Evolutionary conservation across 257 asterid species (phyloP).

Genomic region (Lavandula angustifolia): DNA sequence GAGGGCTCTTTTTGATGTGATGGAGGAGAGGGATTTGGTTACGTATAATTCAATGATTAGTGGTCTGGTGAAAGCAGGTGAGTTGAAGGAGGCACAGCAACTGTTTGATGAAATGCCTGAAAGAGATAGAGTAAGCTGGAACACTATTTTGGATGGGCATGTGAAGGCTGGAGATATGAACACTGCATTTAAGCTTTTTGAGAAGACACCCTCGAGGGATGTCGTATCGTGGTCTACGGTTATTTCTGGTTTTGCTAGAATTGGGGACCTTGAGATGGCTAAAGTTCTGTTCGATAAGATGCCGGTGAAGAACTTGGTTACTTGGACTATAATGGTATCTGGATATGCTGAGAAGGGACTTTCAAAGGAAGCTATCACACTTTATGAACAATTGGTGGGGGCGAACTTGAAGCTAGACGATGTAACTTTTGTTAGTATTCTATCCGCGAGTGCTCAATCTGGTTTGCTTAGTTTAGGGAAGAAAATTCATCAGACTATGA

Average conservation of each 20-base stretch:
- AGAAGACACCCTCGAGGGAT: slow-evolving; percentile 61
- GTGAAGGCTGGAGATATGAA: slow-evolving; percentile 57
- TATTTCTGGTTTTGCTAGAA: slow-evolving; percentile 61
- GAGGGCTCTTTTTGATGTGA: slow-evolving; percentile 47
- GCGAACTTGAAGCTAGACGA: slow-evolving; percentile 50
- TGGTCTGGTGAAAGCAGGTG: slow-evolving; percentile 48
- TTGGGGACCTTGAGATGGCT: slow-evolving; percentile 76
- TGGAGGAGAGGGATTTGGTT: slow-evolving; percentile 62
- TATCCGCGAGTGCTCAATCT: slow-evolving; percentile 71
- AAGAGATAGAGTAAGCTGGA: slow-evolving; percentile 60
- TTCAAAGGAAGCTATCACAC: slow-evolving; percentile 55
- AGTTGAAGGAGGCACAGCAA: slow-evolving; percentile 44
- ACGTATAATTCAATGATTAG: slow-evolving; percentile 68
- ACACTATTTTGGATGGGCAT: slow-evolving; percentile 53
- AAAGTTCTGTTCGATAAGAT: slow-evolving; percentile 63
- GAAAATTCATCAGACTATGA: slow-evolving; percentile 56
- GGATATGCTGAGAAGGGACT: slow-evolving; percentile 73
- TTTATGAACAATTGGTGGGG: slow-evolving; percentile 55
- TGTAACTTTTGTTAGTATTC: slow-evolving; percentile 55
- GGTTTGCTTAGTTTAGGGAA: slow-evolving; percentile 70
- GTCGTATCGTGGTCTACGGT: slow-evolving; percentile 83
- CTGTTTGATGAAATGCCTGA: slow-evolving; percentile 66
- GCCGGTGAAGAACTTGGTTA: slow-evolving; percentile 75
- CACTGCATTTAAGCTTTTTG: slow-evolving; percentile 52
- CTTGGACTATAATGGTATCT: slow-evolving; percentile 78